Conservation (phyloP, 148 eudicot genomes). For the Camellia lanceoleosa region DNA sequence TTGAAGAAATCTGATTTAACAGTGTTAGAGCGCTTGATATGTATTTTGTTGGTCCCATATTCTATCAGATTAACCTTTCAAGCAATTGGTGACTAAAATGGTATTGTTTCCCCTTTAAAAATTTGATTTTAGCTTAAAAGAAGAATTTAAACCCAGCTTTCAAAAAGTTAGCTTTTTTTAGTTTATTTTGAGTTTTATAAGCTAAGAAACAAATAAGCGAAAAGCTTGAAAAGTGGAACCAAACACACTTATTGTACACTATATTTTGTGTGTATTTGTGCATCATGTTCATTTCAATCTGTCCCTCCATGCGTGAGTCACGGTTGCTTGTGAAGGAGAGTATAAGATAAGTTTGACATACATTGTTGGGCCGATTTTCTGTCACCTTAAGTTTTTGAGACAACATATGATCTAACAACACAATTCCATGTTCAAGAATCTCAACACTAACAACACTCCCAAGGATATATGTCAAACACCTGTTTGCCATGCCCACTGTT, state of each 20-base stretch:
- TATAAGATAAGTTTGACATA: neutral
- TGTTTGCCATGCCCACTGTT: no score
- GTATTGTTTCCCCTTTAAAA: neutral
- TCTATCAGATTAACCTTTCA: neutral
- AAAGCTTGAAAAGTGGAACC: no score
- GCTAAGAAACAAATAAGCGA: no score
- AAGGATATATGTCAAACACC: no score
- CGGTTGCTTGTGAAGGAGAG: neutral
- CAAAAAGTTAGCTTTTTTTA: no score
- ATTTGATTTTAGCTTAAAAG: no score
- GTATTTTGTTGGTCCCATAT: neutral
- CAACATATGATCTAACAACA: neutral
- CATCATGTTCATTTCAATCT: neutral
- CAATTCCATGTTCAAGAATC: no score
- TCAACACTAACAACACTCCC: no score
- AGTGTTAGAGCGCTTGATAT: neutral
- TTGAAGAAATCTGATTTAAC: neutral
- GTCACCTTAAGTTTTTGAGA: neutral
- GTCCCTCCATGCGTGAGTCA: neutral
- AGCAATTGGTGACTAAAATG: neutral
- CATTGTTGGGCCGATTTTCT: neutral
- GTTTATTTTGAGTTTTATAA: no score
- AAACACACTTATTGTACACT: neutral
- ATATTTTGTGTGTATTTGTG: no score
- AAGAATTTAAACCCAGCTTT: no score